These are phyloP conservation scores for Vigna trinervia DNA, from an alignment of 306 rosid genomes.

Conservation along the genomic window DNA sequence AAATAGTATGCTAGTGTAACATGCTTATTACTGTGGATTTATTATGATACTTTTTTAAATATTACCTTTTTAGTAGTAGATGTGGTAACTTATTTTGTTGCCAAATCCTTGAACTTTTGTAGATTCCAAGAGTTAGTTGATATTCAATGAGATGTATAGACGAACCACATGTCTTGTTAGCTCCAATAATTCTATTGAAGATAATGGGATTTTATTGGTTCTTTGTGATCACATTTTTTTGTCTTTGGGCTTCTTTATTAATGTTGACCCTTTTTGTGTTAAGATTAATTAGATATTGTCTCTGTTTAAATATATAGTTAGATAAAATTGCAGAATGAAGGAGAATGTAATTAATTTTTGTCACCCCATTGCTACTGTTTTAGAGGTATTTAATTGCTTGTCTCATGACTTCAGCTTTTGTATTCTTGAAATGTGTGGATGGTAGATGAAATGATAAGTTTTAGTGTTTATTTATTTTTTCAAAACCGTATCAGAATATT, in stretches of 20 bases:
- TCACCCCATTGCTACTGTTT: constrained; percentile 5
- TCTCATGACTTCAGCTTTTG: constrained; percentile 27
- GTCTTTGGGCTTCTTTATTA: constrained; percentile 3
- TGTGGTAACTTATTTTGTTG: constrained; percentile 4
- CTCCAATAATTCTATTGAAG: constrained; percentile 15
- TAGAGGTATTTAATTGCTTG: constrained; percentile 7
- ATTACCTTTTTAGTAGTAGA: background rate
- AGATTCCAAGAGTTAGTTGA: background rate
- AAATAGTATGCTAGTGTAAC: background rate
- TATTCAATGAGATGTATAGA: constrained; percentile 15
- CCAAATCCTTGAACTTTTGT: constrained; percentile 16
- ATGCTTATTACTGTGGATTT: background rate
- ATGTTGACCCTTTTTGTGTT: background rate
- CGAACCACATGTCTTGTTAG: constrained; percentile 5
- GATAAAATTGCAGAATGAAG: constrained; percentile 14
- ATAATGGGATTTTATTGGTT: background rate
- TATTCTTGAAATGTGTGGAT: background rate
- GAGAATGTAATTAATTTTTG: background rate
- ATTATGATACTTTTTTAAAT: background rate
- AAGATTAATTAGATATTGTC: constrained; percentile 7
- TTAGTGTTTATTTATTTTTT: constrained; percentile 10
- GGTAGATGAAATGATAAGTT: constrained; percentile 1
- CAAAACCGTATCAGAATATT: background rate
- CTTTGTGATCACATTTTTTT: constrained; percentile 1
- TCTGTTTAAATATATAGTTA: background rate